Base-by-base conservation (phyloP, 495 filamentous ascomycete species). In the Penicillium cosmopolitanum region DNA sequence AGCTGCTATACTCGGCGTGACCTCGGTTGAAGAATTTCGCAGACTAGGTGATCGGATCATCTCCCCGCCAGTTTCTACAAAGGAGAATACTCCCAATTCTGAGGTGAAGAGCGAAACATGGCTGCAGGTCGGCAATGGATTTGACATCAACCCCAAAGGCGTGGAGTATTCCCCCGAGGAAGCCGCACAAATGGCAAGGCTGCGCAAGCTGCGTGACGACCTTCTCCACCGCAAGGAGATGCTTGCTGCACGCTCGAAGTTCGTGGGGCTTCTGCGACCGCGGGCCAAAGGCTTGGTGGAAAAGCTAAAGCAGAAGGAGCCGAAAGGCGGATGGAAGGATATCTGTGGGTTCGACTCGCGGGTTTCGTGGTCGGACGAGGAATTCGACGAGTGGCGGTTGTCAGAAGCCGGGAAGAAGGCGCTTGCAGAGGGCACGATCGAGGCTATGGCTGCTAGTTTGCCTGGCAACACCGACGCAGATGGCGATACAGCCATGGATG, bases 111-210 rank as follows among this genome's bases (percentile, higher is more conserved):
- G 87, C 68, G 86, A 92, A 64, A 83, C 81, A 36, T 87, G 89
- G 73, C 85, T 89, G 57, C 89, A 91, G 77, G 84, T 89, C 58
- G 79, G 87, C 71, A 91, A 91, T 66, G 87, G 66, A 8, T 58
- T 77, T 9, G 76, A 77, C 33, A 58, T 72, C 55, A 60, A 73
- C 35, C 56, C 64, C 36, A 58, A 66, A 18, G 68, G 65, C 50
- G 58, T 76, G 19, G 70, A 63, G 21, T 81, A 79, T 62, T 76
- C 80, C 0, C 53, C 67, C 5, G 73, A 78, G 11, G 81, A 84
- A 47, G 67, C 66, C 7, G 57, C 69, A 16, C 74, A 73, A 36
- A 65, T 84, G 23, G 72, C 75, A 42, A 75, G 77, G 46, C 62
- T 84, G n/a, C 73, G 73, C 34, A 68, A 71, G 46, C 66, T 60